phyloP scores from a whole-genome alignment of 768 basidiomycete genomes.

The Naematelia aurantialba region DNA sequence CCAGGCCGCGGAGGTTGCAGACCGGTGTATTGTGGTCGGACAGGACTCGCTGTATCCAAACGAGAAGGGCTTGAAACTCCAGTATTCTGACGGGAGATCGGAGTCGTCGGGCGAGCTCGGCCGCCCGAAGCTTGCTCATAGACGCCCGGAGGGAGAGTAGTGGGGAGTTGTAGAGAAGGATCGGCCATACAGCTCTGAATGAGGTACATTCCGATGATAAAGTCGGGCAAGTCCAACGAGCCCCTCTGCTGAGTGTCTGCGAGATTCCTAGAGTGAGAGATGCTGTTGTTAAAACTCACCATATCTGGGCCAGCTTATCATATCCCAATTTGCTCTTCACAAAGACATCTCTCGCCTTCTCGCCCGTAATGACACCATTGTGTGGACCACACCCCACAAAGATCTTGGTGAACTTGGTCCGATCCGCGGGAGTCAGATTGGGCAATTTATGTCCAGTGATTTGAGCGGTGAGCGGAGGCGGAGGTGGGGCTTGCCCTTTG shows the following conservation, averaged over 20 bases:
- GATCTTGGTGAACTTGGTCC: conserved; percentile 72
- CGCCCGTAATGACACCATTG: conserved; percentile 75
- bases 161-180: conserved; percentile 67
- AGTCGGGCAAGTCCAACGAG: conserved; percentile 80
- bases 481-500: conserved; percentile 59
- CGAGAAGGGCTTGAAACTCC: conserved; percentile 25
- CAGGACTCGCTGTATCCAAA: conserved; percentile 25
- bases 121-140: conserved; percentile 70
- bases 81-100: conserved; percentile 37
- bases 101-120: conserved; percentile 33
- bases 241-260: conserved; percentile 95
- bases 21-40: conserved; percentile 33
- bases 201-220: conserved; percentile 92
- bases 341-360: conserved; percentile 83
- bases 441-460: conserved; percentile 55
- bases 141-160: conserved; percentile 70
- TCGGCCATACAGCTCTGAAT: conserved; percentile 88
- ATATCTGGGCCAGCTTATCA: conserved; percentile 87
- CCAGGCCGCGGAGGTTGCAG: conserved; percentile 56
- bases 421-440: conserved; percentile 71
- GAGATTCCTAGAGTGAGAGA: conserved; percentile 62
- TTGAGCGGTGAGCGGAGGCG: conserved; percentile 64
- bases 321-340: conserved; percentile 82
- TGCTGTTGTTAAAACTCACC: conserved; percentile 56
- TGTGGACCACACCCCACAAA: conserved; percentile 69